These are phyloP conservation scores for Oryza longistaminata DNA, from an alignment of 176 grass and related monocot species.

Conservation along the genomic window DNA sequence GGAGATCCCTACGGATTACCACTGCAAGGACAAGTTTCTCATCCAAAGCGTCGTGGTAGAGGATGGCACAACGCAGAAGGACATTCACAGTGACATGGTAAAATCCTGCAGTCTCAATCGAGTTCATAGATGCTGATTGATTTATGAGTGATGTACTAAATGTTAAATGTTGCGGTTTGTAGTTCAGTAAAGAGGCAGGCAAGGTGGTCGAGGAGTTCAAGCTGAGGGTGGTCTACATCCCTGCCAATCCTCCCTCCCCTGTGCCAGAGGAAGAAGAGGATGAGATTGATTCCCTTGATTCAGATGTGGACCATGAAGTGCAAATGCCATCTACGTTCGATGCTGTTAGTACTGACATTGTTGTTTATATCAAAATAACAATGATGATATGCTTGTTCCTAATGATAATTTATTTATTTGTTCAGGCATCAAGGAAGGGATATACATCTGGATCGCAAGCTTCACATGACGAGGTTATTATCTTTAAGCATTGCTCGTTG, in stretches of 20 bases:
- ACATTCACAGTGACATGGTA: slow-evolving; percentile 75
- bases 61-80: slow-evolving; percentile 44
- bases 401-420: background rate
- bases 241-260: slow-evolving; percentile 90
- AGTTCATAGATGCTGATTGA: background rate
- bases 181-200: slow-evolving; percentile 74
- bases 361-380: slow-evolving; percentile 15
- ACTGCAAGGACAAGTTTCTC: slow-evolving; percentile 95
- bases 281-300: slow-evolving; percentile 53
- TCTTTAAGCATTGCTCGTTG: slow-evolving; percentile 13
- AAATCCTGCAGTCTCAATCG: slow-evolving; percentile 14
- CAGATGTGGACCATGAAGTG: slow-evolving; percentile 56
- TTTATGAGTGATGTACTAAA: slow-evolving; percentile 8
- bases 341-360: slow-evolving; percentile 37
- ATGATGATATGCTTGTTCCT: slow-evolving; percentile 11
- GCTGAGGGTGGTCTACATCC: slow-evolving; percentile 80
- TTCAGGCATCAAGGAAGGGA: slow-evolving; percentile 57
- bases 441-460: slow-evolving; percentile 41
- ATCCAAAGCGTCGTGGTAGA: slow-evolving; percentile 62
- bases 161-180: slow-evolving; percentile 24
- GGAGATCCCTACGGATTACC: slow-evolving; percentile 76
- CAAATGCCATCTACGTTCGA: slow-evolving; percentile 44
- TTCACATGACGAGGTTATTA: slow-evolving; percentile 55
- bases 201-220: slow-evolving; percentile 87
- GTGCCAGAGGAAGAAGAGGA: slow-evolving; percentile 90